A percentile compares a stretch with the other conserved stretches of the same genome.
Evolutionary conservation across 2,329 filamentous ascomycete species (phyloP).

Genomic region (Ramularia collo-cygni): DNA sequence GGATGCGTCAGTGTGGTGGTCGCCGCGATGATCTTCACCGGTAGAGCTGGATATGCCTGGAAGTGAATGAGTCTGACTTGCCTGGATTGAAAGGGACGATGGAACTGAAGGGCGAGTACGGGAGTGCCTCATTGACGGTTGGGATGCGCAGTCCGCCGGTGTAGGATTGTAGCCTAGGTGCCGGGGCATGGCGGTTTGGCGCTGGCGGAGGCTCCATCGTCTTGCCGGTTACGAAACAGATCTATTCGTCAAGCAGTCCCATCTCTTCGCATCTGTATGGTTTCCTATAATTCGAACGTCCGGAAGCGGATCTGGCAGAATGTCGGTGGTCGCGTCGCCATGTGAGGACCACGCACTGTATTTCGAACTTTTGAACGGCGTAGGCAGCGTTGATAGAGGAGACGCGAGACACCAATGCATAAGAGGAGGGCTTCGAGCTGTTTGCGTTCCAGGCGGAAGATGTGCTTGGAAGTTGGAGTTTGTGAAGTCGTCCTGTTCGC

Average conservation of each 20-base stretch:
- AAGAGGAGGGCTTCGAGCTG: too few species aligned
- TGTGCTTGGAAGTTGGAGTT: too few species aligned
- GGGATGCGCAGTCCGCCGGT: slow-evolving; percentile 28
- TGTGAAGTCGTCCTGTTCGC: too few species aligned
- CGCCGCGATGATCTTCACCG: background rate
- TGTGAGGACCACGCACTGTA: too few species aligned
- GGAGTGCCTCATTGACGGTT: slow-evolving; percentile 65
- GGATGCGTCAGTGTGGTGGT: slow-evolving; percentile 5
- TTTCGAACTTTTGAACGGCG: too few species aligned
- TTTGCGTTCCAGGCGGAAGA: too few species aligned
- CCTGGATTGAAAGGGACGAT: slow-evolving; percentile 72
- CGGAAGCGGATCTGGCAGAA: slow-evolving; percentile 1
- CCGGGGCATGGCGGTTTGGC: slow-evolving; percentile 7
- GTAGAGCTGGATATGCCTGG: slow-evolving; percentile 5
- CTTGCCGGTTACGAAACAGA: background rate
- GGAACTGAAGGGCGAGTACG: slow-evolving; percentile 76
- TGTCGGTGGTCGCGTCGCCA: too few species aligned
- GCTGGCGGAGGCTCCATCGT: slow-evolving; percentile 12
- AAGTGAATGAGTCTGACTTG: slow-evolving; percentile 34
- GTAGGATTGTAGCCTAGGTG: slow-evolving; percentile 5
- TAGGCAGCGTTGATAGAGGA: too few species aligned
- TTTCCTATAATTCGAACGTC: background rate
- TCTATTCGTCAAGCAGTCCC: too few species aligned
- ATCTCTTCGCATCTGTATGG: too few species aligned
- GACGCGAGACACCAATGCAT: background rate